phyloP scores from a whole-genome alignment of 192 early-diverging fungal species.

The Coemansia sp. region DNA sequence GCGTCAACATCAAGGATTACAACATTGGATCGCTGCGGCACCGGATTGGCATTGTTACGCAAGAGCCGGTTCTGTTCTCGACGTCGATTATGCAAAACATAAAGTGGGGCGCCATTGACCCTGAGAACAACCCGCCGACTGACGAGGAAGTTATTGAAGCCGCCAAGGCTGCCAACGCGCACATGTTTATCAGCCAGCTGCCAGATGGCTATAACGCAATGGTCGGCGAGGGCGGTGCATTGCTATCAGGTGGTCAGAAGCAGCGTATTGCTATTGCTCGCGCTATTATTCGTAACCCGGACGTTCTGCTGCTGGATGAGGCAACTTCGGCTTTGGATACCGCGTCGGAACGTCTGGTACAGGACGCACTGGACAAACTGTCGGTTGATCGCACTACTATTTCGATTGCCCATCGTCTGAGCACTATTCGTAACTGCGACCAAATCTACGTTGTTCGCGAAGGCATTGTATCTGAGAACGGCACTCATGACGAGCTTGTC shows the following conservation, averaged over 20 bases:
- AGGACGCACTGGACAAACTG: conserved; percentile 77
- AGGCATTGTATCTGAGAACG: conserved; percentile 70
- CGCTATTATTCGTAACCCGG: conserved; percentile 83
- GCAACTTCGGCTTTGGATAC: conserved; percentile 87
- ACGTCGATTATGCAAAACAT: conserved; percentile 79
- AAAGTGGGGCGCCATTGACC: conserved; percentile 60
- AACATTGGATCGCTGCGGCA: conserved; percentile 80
- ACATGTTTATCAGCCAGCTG: conserved; percentile 70
- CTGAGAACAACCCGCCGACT: conserved; percentile 57
- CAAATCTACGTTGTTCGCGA: conserved; percentile 81
- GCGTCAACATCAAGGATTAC: conserved; percentile 67
- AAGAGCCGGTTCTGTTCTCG: conserved; percentile 90
- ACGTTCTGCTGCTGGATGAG: conserved; percentile 84
- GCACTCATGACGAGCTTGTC: conserved; percentile 78
- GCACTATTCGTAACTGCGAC: conserved; percentile 88
- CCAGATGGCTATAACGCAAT: conserved; percentile 78
- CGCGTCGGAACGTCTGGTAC: conserved; percentile 74
- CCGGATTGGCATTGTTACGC: conserved; percentile 85
- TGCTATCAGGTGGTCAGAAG: conserved; percentile 91
- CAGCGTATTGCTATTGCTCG: conserved; percentile 95
- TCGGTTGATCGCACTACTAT: conserved; percentile 79
- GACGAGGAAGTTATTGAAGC: conserved; percentile 74
- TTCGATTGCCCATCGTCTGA: conserved; percentile 87
- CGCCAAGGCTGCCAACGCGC: conserved; percentile 68
- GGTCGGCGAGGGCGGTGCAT: conserved; percentile 79